These are phyloP conservation scores for Aspergillus haitiensis DNA, from an alignment of 495 filamentous ascomycete genomes.

Conservation along the genomic window DNA sequence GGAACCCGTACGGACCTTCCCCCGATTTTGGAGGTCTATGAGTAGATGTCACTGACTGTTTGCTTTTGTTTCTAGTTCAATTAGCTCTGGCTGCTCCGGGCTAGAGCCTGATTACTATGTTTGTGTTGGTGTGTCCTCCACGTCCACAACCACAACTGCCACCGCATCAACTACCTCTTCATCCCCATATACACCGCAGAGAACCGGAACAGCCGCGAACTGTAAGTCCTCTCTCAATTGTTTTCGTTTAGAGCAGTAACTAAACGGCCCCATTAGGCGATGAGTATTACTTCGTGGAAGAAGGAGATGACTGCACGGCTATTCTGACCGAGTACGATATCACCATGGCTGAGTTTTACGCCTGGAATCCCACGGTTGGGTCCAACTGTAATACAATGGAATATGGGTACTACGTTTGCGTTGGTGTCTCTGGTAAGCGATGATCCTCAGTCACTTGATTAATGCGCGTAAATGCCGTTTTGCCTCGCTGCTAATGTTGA, in stretches of 20 bases:
- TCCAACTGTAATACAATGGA: slow-evolving; percentile 11
- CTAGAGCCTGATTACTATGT: slow-evolving; percentile 14
- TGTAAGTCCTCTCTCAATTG: neutral
- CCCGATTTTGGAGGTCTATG: neutral
- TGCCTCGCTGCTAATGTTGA: too few relatives aligned
- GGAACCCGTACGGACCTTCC: slow-evolving; percentile 8
- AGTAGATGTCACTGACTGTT: neutral
- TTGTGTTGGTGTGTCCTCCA: slow-evolving; percentile 4
- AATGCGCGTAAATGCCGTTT: too few relatives aligned
- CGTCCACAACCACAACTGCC: neutral
- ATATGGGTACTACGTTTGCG: slow-evolving; percentile 25
- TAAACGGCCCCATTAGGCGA: neutral
- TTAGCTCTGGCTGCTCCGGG: slow-evolving; percentile 3
- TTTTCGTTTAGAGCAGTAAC: neutral
- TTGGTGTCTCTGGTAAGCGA: slow-evolving; percentile 14
- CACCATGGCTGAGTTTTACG: slow-evolving; percentile 5
- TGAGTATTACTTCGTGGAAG: slow-evolving; percentile 13
- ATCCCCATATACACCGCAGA: neutral
- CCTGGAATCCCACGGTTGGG: slow-evolving; percentile 24
- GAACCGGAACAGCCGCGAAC: slow-evolving; percentile 3
- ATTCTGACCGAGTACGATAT: slow-evolving; percentile 9
- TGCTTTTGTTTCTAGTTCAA: neutral
- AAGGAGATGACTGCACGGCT: slow-evolving; percentile 12
- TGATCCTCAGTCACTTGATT: too few relatives aligned
- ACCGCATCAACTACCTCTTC: neutral